Evolutionary conservation across 257 asterid species (phyloP).

Genomic region (Nicotiana attenuata): DNA sequence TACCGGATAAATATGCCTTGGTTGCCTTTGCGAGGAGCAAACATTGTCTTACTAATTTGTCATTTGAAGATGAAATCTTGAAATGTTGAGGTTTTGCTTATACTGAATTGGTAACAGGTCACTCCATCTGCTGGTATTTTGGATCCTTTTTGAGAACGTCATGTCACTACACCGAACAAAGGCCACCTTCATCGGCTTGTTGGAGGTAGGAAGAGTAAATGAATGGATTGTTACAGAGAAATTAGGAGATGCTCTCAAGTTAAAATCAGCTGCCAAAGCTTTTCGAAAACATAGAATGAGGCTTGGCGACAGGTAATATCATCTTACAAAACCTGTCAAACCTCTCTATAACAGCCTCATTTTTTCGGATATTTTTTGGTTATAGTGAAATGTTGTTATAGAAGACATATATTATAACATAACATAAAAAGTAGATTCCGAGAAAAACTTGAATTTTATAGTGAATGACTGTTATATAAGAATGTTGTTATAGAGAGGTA

Average conservation of each 20-base stretch:
- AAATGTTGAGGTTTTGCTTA: background rate
- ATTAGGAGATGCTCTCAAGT: conserved; percentile 69
- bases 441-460: no score
- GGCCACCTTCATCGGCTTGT: conserved; percentile 85
- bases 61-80: background rate
- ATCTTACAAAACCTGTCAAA: background rate
- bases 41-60: background rate
- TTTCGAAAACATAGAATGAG: conserved; percentile 46
- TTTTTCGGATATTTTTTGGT: no score
- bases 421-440: no score
- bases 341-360: no score
- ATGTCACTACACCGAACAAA: conserved; percentile 90
- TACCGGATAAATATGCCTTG: background rate
- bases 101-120: conserved; percentile 37
- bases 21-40: background rate
- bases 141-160: conserved; percentile 94
- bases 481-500: no score
- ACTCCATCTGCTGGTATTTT: conserved; percentile 75
- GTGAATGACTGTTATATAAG: no score
- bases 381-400: no score
- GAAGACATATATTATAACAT: no score
- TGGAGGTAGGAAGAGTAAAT: conserved; percentile 83
- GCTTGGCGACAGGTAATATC: conserved; percentile 65
- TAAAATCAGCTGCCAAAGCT: conserved; percentile 53
- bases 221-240: conserved; percentile 98